Conservation (phyloP, 192 early-diverging fungal species). For the Gryganskiella cystojenkinii region DNA sequence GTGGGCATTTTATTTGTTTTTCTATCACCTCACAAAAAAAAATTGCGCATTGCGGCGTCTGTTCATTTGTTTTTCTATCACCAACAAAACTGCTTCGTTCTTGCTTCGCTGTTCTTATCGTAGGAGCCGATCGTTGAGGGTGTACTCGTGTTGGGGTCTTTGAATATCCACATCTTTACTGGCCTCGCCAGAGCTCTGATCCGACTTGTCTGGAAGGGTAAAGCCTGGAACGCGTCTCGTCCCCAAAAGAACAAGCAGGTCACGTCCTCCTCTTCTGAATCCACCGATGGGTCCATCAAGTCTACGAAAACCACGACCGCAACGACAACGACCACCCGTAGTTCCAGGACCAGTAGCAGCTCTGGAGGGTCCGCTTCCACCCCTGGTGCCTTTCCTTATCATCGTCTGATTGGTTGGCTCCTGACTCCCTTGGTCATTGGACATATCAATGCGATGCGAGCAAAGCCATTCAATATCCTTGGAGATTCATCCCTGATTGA, state of each 20-base stretch:
- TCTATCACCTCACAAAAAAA: not conserved
- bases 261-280: too few relatives aligned
- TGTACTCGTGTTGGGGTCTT: slow-evolving; percentile 52
- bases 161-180: slow-evolving; percentile 40
- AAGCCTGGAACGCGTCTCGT: slow-evolving; percentile 10
- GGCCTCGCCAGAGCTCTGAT: slow-evolving; percentile 33
- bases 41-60: not conserved
- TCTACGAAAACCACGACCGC: slow-evolving; percentile 20
- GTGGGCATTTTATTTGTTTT: not conserved
- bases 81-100: too few relatives aligned
- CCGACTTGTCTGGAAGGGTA: slow-evolving; percentile 47
- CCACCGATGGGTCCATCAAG: too few relatives aligned
- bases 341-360: not conserved
- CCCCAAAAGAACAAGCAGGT: not conserved
- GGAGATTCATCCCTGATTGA: slow-evolving; percentile 43
- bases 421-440: slow-evolving; percentile 41
- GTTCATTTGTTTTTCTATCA: not conserved
- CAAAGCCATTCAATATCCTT: slow-evolving; percentile 9
- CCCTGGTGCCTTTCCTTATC: slow-evolving; percentile 42
- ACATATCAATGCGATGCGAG: slow-evolving; percentile 27
- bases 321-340: not conserved
- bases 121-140: slow-evolving; percentile 44
- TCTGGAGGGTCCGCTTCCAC: slow-evolving; percentile 7
- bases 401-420: slow-evolving; percentile 47
- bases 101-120: not conserved